Base-by-base conservation (phyloP, 768 basidiomycete species). In the Calocera viscosa region DNA sequence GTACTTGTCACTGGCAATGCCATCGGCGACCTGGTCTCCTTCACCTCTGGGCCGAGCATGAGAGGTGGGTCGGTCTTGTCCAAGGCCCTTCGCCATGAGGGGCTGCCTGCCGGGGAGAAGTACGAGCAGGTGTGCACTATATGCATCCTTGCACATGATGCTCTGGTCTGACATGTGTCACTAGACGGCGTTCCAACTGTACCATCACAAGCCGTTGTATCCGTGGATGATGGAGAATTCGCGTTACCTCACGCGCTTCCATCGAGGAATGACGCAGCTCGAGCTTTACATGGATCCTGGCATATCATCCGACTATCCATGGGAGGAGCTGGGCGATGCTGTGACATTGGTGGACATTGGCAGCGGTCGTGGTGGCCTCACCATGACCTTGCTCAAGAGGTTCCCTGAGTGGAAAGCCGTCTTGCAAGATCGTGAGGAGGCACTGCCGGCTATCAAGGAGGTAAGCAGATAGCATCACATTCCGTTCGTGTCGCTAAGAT, bases 261-360 rank as follows among this genome's bases (percentile, higher is more conserved):
- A 60, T 19, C 53, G 53, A 2, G 53, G 53, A 2, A 60, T 60
- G 53, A 60, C 53, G 14, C 53, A 60, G 30, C 53, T 60, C 30
- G 53, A 60, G 53, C 53, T 28, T 10, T 60, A 60, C 22, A 60
- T 60, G 53, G 53, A 60, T 60, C 53, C 53, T 16, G 53, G 53
- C 53, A 60, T 60, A 5, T 19, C 53, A 16, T 60, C 16, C 30
- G 53, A 60, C 26, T 60, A 60, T 19, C 53, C 24, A 16, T 60
- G 53, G 53, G 53, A 60, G 30, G 53, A 60, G 53, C 30, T 60
- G 2, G 53, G 53, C 11, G 53, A 60, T 5, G 14, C 24, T 16
- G 53, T 60, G 26, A 60, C 53, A 26, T 26, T 60, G 53, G 53
- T 60, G 26, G 53, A 60, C 30, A 32, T 60, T 10, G 53, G 53